These are phyloP conservation scores for Heterobasidion parviporum DNA, from an alignment of 1,284 basidiomycete genomes.

Conservation along the genomic window DNA sequence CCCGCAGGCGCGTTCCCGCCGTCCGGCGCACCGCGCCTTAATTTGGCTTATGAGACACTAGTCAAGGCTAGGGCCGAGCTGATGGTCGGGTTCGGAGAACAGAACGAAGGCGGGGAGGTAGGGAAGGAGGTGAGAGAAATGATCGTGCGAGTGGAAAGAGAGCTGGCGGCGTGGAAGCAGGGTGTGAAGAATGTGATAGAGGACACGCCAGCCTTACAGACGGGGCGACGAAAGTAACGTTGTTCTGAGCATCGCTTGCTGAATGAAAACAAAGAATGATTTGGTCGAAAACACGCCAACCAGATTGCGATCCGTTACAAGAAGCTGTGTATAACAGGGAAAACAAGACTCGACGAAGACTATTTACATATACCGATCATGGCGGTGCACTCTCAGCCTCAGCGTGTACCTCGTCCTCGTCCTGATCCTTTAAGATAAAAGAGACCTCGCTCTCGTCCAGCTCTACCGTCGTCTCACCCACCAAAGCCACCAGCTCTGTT, in stretches of 20 bases:
- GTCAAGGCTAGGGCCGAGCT: slow-evolving; percentile 53
- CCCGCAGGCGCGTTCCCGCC: slow-evolving; percentile 42
- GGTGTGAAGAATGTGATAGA: slow-evolving; percentile 41
- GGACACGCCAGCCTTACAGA: slow-evolving; percentile 20
- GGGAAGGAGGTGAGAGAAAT: slow-evolving; percentile 47
- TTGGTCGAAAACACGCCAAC: no score
- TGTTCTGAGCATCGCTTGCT: no score
- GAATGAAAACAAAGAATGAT: no score
- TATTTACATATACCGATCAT: no score
- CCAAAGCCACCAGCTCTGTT: background rate
- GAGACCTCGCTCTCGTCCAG: background rate
- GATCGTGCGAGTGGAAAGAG: slow-evolving; percentile 54
- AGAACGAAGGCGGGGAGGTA: slow-evolving; percentile 54
- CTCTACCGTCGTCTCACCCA: background rate
- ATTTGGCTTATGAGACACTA: slow-evolving; percentile 56
- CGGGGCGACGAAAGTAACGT: background rate
- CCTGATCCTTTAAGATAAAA: background rate
- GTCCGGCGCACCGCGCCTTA: slow-evolving; percentile 52
- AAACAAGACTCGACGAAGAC: no score
- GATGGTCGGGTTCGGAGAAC: slow-evolving; percentile 51
- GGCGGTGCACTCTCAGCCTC: background rate
- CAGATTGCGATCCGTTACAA: no score
- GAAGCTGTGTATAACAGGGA: no score
- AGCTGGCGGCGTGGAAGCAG: slow-evolving; percentile 56
- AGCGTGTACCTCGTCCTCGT: background rate